A percentile compares a stretch with the other conserved stretches of the same genome.
These are phyloP conservation scores for Emergomyces orientalis DNA, from an alignment of 2,329 filamentous ascomycete genomes.

Conservation along the genomic window DNA sequence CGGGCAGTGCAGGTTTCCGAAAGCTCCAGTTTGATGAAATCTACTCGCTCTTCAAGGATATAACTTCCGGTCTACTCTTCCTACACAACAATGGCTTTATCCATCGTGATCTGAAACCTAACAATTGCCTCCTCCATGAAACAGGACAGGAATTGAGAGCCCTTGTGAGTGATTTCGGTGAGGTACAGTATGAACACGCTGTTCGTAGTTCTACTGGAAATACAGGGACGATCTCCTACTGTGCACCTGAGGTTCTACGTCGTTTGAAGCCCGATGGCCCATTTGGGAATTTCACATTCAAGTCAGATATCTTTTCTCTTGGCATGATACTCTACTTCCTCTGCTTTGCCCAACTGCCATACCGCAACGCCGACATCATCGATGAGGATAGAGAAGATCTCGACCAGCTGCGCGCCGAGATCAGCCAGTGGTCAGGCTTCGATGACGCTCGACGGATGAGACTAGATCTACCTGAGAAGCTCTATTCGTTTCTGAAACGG, in stretches of 20 bases:
- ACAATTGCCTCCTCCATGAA: conserved; percentile 81
- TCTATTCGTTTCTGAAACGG: conserved; percentile 75
- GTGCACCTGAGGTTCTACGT: conserved; percentile 83
- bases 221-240: conserved; percentile 95
- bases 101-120: conserved; percentile 90
- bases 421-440: conserved; percentile 79
- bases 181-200: conserved; percentile 77
- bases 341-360: conserved; percentile 86
- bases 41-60: conserved; percentile 91
- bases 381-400: conserved; percentile 90
- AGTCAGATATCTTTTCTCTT: conserved; percentile 95
- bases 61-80: conserved; percentile 83
- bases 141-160: conserved; percentile 64
- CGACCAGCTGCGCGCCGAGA: conserved; percentile 74
- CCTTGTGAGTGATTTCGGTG: conserved; percentile 94
- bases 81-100: conserved; percentile 89
- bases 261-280: conserved; percentile 54
- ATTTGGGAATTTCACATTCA: conserved; percentile 89
- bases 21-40: conserved; percentile 77
- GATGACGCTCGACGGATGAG: conserved; percentile 64
- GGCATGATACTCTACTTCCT: conserved; percentile 99
- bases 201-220: conserved; percentile 82
- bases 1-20: conserved; percentile 44
- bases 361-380: conserved; percentile 69
- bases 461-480: conserved; percentile 71